phyloP scores from a whole-genome alignment of 1,284 basidiomycete genomes.

The Tilletia indica region DNA sequence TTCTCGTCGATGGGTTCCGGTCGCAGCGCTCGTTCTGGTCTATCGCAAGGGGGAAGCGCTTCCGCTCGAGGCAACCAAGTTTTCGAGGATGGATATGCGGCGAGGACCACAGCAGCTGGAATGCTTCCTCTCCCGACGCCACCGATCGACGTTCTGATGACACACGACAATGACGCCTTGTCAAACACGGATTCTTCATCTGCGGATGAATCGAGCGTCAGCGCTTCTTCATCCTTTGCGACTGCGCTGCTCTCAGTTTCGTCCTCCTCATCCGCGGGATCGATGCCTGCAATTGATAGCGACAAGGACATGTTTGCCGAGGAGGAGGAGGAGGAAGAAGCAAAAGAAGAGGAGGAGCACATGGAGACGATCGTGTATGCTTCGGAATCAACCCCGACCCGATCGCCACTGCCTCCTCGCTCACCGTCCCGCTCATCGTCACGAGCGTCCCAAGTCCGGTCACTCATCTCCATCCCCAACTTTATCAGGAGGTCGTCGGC shows the following conservation, averaged over 20 bases:
- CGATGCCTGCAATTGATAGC: too few species aligned
- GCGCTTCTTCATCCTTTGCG: neutral
- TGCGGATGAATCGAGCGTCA: neutral
- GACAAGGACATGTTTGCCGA: neutral
- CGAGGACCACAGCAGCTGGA: neutral
- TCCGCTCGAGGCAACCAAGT: too few species aligned
- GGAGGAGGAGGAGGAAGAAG: neutral
- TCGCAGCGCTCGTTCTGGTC: too few species aligned
- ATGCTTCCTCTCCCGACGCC: neutral
- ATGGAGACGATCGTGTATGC: too few species aligned
- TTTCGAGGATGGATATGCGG: too few species aligned
- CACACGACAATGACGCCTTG: neutral
- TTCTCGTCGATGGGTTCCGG: too few species aligned
- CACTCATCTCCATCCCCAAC: neutral
- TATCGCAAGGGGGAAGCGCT: too few species aligned
- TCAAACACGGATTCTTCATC: too few species aligned
- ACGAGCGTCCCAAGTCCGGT: neutral
- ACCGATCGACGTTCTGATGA: neutral
- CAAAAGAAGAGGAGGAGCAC: too few species aligned
- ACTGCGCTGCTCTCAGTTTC: neutral
- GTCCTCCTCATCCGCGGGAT: neutral
- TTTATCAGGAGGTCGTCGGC: neutral
- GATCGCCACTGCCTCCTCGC: neutral
- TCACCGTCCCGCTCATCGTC: slow-evolving; percentile 1
- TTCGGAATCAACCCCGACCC: neutral